Conservation (phyloP, 1,284 basidiomycete genomes). For the Fomitopsis betulina region DNA sequence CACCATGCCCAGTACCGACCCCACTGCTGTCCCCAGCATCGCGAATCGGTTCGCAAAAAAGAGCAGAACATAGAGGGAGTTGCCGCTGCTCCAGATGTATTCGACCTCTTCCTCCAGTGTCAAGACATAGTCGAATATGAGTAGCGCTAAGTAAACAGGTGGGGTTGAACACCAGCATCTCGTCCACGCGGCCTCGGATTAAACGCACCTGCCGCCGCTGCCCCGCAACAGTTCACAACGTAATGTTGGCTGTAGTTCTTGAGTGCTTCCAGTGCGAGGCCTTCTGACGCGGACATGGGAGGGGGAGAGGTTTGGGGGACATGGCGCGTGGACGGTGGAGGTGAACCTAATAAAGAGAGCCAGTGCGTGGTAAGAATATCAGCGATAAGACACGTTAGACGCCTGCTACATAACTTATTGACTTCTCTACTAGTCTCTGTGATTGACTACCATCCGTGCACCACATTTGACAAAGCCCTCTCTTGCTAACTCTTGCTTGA, state of each 20-base stretch:
- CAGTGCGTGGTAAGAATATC: background rate
- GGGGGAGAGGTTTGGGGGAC: background rate
- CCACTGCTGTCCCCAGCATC: background rate
- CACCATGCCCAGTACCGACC: background rate
- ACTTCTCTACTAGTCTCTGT: background rate
- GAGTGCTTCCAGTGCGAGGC: background rate
- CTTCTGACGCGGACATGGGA: background rate
- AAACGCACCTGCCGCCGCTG: background rate
- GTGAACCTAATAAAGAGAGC: background rate
- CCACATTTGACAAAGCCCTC: background rate
- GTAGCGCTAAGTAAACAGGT: conserved; percentile 5
- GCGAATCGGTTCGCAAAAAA: background rate
- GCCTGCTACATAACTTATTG: background rate
- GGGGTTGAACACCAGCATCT: background rate
- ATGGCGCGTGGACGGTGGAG: background rate
- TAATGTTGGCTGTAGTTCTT: background rate
- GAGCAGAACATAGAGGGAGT: background rate
- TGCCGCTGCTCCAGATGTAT: background rate
- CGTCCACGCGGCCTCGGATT: background rate
- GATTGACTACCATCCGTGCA: too few relatives aligned
- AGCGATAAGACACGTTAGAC: background rate
- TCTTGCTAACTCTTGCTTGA: background rate
- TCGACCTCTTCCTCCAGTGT: background rate
- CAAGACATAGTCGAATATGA: background rate
- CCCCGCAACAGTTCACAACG: background rate